A percentile compares a stretch with the other conserved stretches of the same genome.
Evolutionary conservation across 345 rosid species (phyloP).

Genomic region (Moringa oleifera): DNA sequence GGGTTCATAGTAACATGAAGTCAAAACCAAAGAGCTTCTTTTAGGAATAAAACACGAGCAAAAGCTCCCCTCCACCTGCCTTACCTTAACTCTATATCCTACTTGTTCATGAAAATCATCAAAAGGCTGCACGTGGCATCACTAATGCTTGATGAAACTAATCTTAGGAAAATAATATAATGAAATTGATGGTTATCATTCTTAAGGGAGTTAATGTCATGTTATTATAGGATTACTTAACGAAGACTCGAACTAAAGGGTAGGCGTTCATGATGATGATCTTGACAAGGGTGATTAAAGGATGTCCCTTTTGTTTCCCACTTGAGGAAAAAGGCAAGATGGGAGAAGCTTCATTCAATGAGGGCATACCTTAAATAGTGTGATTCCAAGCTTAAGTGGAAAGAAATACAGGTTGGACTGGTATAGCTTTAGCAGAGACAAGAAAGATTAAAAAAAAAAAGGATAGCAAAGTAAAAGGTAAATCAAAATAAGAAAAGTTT

Average conservation of each 20-base stretch:
- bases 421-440: slow-evolving; percentile 19
- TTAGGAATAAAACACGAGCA: too few relatives aligned
- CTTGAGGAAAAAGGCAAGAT: slow-evolving; percentile 16
- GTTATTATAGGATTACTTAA: slow-evolving; percentile 11
- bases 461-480: background rate
- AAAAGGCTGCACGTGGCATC: slow-evolving; percentile 2
- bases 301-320: slow-evolving; percentile 23
- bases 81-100: background rate
- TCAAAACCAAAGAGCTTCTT: slow-evolving; percentile 22
- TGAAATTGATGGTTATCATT: slow-evolving; percentile 4
- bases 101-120: slow-evolving; percentile 1
- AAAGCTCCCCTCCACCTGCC: slow-evolving; percentile 16
- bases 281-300: slow-evolving; percentile 14
- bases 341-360: slow-evolving; percentile 24
- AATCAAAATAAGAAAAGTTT: background rate
- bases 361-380: slow-evolving; percentile 19
- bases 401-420: slow-evolving; percentile 37
- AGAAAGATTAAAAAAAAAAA: slow-evolving; percentile 8
- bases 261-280: slow-evolving; percentile 10
- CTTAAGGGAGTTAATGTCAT: background rate
- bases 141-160: slow-evolving; percentile 7
- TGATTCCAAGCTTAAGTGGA: slow-evolving; percentile 37
- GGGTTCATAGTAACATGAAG: slow-evolving; percentile 16
- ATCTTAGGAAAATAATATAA: slow-evolving; percentile 5
- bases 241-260: slow-evolving; percentile 8